Base-by-base conservation (phyloP, 306 rosid species). In the Corylus avellana region DNA sequence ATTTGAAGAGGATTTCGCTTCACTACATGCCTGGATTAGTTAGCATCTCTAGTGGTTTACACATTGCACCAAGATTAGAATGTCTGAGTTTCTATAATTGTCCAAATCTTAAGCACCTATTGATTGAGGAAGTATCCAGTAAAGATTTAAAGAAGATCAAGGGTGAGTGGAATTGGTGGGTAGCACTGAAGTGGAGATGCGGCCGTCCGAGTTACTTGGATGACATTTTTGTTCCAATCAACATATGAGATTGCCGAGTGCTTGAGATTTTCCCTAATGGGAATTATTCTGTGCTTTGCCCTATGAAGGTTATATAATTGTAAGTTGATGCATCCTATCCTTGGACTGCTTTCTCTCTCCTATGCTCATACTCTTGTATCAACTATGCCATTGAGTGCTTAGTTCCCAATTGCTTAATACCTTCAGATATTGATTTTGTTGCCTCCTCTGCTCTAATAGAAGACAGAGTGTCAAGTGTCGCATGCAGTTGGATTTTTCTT, bases 101-200 rank as follows among this genome's bases (percentile, higher is more conserved):
- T 20, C 77, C 81, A 12, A 71, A 76, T 22, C 81, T 81, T 35
- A 29, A 17, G 5, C 51, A 35, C 3, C 61, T 71, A 39, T 76
- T 66, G 2, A 32, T 32, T 3, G 44, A 39, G 6, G 44, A 39
- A 4, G 44, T 76, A 22, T 62, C 69, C 27, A 71, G 59, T 39
- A 6, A 71, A 27, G 14, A 7, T 0, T 8, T 81, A 4, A 70
- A 2, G 5, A 44, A 17, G 20, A 81, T 81, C 13, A 75, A 50
- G 64, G 84, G 80, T 69, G 80, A 81, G 64, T 37, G 12, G 5
- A 25, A 0, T 8, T 81, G 80, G 84, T 81, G 80, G 80, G 66
- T 76, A 12, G 18, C 69, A 8, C 8, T 78, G 44, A 72, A 71
- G 53, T 2, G 44, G 61, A 35, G 32, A 10, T n/a, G 18, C 1